Evolutionary conservation across 805 yeast species (phyloP).

Genomic region (Candida coquimbonensis): DNA sequence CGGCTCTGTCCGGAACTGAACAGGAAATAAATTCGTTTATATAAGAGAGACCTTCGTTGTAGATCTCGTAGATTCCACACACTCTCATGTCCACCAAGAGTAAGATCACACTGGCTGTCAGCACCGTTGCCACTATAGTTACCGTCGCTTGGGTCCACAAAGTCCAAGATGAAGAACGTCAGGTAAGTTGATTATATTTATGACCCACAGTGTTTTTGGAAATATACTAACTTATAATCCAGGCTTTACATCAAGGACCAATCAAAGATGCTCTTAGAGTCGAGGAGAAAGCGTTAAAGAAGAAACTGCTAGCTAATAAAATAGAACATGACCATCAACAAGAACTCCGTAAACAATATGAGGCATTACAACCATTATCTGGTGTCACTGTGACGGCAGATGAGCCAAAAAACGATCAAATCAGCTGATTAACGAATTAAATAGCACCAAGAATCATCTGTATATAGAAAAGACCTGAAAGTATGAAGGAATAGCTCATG

Average conservation of each 20-base stretch:
- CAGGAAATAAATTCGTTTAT: too few relatives aligned
- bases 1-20: neutral
- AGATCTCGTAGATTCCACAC: too few relatives aligned
- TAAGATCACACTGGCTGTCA: slow-evolving; percentile 60
- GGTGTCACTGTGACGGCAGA: slow-evolving; percentile 40
- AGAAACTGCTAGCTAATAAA: slow-evolving; percentile 37
- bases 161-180: slow-evolving; percentile 63
- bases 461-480: neutral
- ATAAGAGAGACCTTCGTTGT: too few relatives aligned
- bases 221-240: slow-evolving; percentile 5
- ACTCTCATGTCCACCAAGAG: slow-evolving; percentile 68
- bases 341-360: slow-evolving; percentile 49
- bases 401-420: neutral
- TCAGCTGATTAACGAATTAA: neutral
- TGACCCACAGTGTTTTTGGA: neutral
- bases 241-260: slow-evolving; percentile 76
- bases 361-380: slow-evolving; percentile 54
- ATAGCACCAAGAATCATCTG: neutral
- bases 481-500: neutral
- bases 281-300: slow-evolving; percentile 28
- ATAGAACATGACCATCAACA: slow-evolving; percentile 62
- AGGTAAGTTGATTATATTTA: slow-evolving; percentile 28
- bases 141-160: slow-evolving; percentile 65
- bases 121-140: slow-evolving; percentile 47
- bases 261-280: slow-evolving; percentile 63